Evolutionary conservation across 805 yeast genomes (phyloP).

Genomic region (Candida khao-thaluensis): DNA sequence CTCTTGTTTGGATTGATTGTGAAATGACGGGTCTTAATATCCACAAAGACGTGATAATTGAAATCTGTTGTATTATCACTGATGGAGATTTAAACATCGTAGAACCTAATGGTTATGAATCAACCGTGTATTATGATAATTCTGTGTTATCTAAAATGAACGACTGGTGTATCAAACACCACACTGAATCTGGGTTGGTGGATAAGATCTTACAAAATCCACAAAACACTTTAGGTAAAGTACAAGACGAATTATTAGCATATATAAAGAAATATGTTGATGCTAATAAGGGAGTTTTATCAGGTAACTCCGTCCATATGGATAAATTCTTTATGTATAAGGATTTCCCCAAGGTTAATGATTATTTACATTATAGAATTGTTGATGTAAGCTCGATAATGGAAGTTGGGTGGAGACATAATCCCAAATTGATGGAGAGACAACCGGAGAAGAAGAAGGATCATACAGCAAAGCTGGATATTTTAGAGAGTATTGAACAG

Average conservation of each 20-base stretch:
- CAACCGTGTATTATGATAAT: conserved; percentile 70
- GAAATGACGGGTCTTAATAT: conserved; percentile 96
- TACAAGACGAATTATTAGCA: conserved; percentile 60
- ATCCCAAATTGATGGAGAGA: conserved; percentile 54
- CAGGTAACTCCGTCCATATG: conserved; percentile 92
- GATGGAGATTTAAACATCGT: conserved; percentile 74
- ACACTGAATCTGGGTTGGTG: conserved; percentile 73
- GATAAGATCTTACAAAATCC: conserved; percentile 60
- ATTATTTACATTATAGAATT: conserved; percentile 66
- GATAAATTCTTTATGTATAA: conserved; percentile 80
- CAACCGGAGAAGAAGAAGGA: conserved; percentile 63
- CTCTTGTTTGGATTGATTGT: conserved; percentile 93
- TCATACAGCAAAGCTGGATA: conserved; percentile 90
- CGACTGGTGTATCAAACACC: conserved; percentile 86
- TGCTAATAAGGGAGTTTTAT: conserved; percentile 63
- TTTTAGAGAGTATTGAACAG: conserved; percentile 83
- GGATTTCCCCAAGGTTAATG: conserved; percentile 77
- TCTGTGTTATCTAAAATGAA: conserved; percentile 68
- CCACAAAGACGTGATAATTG: conserved; percentile 80
- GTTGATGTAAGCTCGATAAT: conserved; percentile 86
- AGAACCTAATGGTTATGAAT: conserved; percentile 73
- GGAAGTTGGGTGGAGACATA: conserved; percentile 80
- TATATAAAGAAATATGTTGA: conserved; percentile 58
- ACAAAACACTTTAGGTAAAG: conserved; percentile 53
- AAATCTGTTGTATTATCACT: conserved; percentile 87